These are phyloP conservation scores for Ophiostoma novo-ulmi DNA, from an alignment of 2,329 filamentous ascomycete species.

Conservation along the genomic window DNA sequence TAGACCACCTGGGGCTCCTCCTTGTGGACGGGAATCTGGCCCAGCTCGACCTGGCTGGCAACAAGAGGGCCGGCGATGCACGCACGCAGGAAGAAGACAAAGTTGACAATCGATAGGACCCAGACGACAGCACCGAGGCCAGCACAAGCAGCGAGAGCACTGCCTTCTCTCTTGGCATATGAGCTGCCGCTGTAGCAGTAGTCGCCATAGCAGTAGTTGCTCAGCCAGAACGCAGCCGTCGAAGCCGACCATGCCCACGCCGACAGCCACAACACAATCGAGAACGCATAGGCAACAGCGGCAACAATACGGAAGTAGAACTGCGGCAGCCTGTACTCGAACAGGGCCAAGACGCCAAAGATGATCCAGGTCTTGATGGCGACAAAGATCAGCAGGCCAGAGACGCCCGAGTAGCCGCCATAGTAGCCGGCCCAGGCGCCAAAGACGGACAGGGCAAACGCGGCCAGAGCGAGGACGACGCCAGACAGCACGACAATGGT, in stretches of 20 bases:
- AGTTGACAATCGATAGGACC: slow-evolving; percentile 38
- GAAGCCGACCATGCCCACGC: slow-evolving; percentile 27
- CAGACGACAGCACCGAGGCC: slow-evolving; percentile 40
- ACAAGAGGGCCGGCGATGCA: slow-evolving; percentile 18
- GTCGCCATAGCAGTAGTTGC: slow-evolving; percentile 3
- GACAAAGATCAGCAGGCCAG: slow-evolving; percentile 44
- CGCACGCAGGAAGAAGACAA: slow-evolving; percentile 37
- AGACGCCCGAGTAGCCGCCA: slow-evolving; percentile 33
- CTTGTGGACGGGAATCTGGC: neutral
- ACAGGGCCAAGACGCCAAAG: slow-evolving; percentile 36
- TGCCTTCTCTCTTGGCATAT: neutral
- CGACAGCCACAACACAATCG: slow-evolving; percentile 38
- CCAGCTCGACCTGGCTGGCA: slow-evolving; percentile 12
- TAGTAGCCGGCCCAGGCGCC: neutral
- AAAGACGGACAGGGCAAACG: slow-evolving; percentile 10
- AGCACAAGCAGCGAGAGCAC: neutral
- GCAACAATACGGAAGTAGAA: slow-evolving; percentile 38
- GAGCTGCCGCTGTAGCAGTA: neutral
- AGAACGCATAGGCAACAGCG: slow-evolving; percentile 34
- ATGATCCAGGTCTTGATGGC: slow-evolving; percentile 40
- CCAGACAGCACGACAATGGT: slow-evolving; percentile 34
- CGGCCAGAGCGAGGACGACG: slow-evolving; percentile 27
- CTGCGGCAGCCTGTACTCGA: slow-evolving; percentile 37
- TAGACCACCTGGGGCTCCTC: neutral
- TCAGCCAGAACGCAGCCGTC: slow-evolving; percentile 30